Evolutionary conservation across 306 rosid species (phyloP).

Genomic region (Castanea crenata): DNA sequence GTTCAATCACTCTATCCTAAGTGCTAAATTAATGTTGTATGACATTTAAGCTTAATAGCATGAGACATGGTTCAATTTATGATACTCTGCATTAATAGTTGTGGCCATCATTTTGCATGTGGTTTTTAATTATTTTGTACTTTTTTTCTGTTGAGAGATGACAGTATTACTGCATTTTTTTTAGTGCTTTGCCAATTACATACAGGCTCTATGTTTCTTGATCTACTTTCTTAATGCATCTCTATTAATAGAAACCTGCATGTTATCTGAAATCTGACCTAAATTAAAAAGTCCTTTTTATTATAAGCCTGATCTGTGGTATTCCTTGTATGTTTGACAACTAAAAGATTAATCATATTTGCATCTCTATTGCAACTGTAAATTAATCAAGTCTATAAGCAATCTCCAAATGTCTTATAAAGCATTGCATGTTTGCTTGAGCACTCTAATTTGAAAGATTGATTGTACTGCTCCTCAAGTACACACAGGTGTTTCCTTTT

Average conservation of each 20-base stretch:
- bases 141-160: neutral
- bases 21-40: neutral
- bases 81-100: neutral
- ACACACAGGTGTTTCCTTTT: too few species aligned
- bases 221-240: neutral
- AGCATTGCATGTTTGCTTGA: neutral
- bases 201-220: neutral
- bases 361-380: neutral
- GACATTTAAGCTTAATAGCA: neutral
- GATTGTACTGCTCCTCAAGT: too few species aligned
- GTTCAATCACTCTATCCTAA: neutral
- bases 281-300: neutral
- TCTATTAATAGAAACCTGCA: neutral
- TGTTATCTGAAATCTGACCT: neutral
- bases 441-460: too few species aligned
- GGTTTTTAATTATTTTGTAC: neutral
- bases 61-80: neutral
- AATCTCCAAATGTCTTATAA: neutral
- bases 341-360: neutral
- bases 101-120: neutral
- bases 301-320: neutral
- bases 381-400: neutral
- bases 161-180: neutral
- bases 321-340: neutral
- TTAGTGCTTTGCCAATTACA: neutral